phyloP scores from a whole-genome alignment of 345 rosid genomes.

The Punica granatum region DNA sequence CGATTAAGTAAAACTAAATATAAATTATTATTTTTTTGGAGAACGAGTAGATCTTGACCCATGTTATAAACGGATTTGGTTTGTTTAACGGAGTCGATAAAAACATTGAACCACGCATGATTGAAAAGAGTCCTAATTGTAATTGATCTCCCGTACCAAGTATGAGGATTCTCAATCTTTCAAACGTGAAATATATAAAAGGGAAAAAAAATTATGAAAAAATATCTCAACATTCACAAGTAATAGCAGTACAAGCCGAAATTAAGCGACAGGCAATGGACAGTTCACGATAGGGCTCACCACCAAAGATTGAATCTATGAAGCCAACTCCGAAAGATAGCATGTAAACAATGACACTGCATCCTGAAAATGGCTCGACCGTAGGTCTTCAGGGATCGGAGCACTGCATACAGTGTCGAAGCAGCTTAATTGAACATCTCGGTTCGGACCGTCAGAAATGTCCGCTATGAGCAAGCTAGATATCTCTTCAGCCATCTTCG shows the following conservation, averaged over 20 bases:
- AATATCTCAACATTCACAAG: neutral
- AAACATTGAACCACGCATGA: no score
- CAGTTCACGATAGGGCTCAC: neutral
- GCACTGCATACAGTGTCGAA: constrained; percentile 55
- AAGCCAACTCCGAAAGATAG: constrained; percentile 61
- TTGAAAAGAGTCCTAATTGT: no score
- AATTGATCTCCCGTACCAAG: no score
- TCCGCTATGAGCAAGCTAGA: constrained; percentile 46
- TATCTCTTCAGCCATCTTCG: constrained; percentile 85
- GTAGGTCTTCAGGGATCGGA: constrained; percentile 66
- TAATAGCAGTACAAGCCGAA: neutral
- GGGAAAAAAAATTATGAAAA: no score
- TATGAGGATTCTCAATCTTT: no score
- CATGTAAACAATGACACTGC: constrained; percentile 70
- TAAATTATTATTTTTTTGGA: no score
- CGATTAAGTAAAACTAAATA: no score
- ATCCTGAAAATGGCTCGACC: constrained; percentile 75
- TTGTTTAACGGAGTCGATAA: no score
- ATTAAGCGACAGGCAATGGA: neutral
- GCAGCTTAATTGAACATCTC: constrained; percentile 69
- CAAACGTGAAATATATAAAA: no score
- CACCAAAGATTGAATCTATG: constrained; percentile 3
- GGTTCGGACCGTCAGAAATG: constrained; percentile 30
- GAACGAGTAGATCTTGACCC: no score
- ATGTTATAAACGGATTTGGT: no score